phyloP scores from a whole-genome alignment of 805 yeast genomes.

The Blastobotrys parvus region DNA sequence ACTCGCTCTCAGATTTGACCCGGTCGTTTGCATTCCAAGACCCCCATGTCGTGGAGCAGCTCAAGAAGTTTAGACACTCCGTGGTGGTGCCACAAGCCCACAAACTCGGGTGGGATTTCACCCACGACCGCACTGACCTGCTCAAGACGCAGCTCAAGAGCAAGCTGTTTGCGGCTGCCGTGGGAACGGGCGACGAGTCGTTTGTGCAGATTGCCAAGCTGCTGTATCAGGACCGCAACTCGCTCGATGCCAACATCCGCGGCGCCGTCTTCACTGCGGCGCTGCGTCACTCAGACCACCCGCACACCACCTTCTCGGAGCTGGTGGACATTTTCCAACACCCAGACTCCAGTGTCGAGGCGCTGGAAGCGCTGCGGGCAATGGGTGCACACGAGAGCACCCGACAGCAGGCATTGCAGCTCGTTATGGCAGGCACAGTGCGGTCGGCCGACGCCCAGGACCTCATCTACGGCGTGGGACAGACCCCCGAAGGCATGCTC shows the following conservation, averaged over 20 bases:
- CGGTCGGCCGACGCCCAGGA: conserved; percentile 63
- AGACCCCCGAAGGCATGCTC: conserved; percentile 56
- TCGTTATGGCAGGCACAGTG: conserved; percentile 50
- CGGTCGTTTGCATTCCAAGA: conserved; percentile 43
- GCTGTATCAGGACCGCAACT: conserved; percentile 44
- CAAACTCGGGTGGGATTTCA: conserved; percentile 52
- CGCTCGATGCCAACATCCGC: conserved; percentile 66
- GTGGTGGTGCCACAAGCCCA: conserved; percentile 48
- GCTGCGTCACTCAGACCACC: conserved; percentile 53
- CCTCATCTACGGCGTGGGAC: conserved; percentile 68
- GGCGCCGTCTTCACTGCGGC: conserved; percentile 54
- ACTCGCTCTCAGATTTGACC: conserved; percentile 34
- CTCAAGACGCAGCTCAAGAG: conserved; percentile 59
- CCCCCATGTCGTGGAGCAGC: conserved; percentile 31
- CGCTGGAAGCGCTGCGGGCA: conserved; percentile 57
- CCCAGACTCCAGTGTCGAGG: conserved; percentile 58
- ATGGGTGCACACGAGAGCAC: conserved; percentile 56
- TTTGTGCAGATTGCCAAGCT: conserved; percentile 26
- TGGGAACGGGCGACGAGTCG: conserved; percentile 27
- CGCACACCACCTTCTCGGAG: conserved; percentile 45
- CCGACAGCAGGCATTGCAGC: conserved; percentile 46
- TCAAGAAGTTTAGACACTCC: conserved; percentile 40
- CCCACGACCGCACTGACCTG: conserved; percentile 40
- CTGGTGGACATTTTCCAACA: conserved; percentile 51
- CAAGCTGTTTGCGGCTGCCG: conserved; percentile 35